Conservation (phyloP, 192 early-diverging fungal genomes). For the Thamnidium elegans region DNA sequence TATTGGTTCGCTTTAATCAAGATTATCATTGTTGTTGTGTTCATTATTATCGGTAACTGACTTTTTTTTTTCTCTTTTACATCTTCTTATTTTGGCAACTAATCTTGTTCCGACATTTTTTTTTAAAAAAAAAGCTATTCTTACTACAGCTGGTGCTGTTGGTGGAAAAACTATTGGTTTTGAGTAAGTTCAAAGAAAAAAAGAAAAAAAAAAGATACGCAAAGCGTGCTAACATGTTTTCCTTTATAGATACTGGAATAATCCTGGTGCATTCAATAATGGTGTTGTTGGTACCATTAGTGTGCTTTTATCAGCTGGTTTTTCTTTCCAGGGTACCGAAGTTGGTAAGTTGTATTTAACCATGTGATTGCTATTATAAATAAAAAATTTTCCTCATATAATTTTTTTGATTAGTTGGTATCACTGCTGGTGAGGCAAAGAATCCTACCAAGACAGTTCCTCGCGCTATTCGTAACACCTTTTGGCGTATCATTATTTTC, state of each 20-base stretch:
- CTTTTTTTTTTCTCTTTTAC: not conserved
- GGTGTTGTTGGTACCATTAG: slow-evolving; percentile 58
- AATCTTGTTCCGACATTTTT: no score
- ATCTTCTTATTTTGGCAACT: no score
- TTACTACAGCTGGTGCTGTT: slow-evolving; percentile 59
- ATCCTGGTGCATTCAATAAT: slow-evolving; percentile 62
- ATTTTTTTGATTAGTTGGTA: slow-evolving; percentile 53
- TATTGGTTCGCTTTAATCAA: slow-evolving; percentile 80
- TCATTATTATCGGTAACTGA: slow-evolving; percentile 59
- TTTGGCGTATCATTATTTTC: slow-evolving; percentile 86
- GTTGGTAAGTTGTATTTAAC: slow-evolving; percentile 37
- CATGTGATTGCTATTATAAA: slow-evolving; percentile 1
- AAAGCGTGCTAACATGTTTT: not conserved
- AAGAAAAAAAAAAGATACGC: not conserved
- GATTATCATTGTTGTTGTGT: slow-evolving; percentile 71
- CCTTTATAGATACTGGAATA: slow-evolving; percentile 56
- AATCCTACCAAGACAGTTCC: slow-evolving; percentile 82
- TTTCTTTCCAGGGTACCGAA: slow-evolving; percentile 86
- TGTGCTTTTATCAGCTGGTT: slow-evolving; percentile 72
- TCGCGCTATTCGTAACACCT: slow-evolving; percentile 67
- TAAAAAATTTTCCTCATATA: not conserved
- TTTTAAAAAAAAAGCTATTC: slow-evolving; percentile 33
- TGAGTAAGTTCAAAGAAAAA: not conserved
- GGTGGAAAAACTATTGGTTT: slow-evolving; percentile 53
- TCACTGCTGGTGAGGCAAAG: slow-evolving; percentile 85